A percentile compares a stretch with the other conserved stretches of the same genome.
phyloP scores from a whole-genome alignment of 2,329 filamentous ascomycete genomes.

The Drechslerella dactyloides region DNA sequence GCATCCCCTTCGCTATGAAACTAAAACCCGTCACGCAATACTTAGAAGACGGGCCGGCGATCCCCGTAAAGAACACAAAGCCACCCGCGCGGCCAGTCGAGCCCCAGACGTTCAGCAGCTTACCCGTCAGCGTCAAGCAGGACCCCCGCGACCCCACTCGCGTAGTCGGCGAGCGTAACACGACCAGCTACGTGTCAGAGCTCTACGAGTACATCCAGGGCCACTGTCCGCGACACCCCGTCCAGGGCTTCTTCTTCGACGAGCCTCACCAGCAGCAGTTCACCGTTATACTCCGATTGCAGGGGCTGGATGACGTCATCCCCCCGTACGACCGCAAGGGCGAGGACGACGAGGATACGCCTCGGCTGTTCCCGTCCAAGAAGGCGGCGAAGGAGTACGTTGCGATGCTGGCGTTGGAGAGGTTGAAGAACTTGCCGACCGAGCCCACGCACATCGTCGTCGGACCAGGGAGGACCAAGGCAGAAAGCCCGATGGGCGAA shows the following conservation, averaged over 20 bases:
- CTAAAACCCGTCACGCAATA: slow-evolving; percentile 27
- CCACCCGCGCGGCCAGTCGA: slow-evolving; percentile 29
- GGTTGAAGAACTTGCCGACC: slow-evolving; percentile 11
- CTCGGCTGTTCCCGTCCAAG: slow-evolving; percentile 46
- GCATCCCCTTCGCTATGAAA: slow-evolving; percentile 24
- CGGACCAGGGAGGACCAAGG: slow-evolving; percentile 29
- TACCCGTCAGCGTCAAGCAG: slow-evolving; percentile 25
- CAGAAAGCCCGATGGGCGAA: slow-evolving; percentile 47
- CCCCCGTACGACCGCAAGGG: slow-evolving; percentile 34
- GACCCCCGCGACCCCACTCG: slow-evolving; percentile 32
- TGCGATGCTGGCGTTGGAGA: slow-evolving; percentile 20
- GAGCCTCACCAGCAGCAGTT: slow-evolving; percentile 45
- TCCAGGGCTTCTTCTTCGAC: slow-evolving; percentile 24
- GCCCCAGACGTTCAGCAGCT: slow-evolving; percentile 30
- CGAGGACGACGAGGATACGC: slow-evolving; percentile 18
- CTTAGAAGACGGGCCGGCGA: slow-evolving; percentile 16
- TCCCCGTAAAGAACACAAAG: slow-evolving; percentile 37
- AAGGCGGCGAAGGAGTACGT: slow-evolving; percentile 45
- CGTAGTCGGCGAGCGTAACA: slow-evolving; percentile 36
- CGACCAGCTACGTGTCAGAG: slow-evolving; percentile 38
- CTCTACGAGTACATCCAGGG: slow-evolving; percentile 49
- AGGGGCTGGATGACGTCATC: slow-evolving; percentile 10
- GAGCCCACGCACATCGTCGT: slow-evolving; percentile 33
- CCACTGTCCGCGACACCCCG: slow-evolving; percentile 20
- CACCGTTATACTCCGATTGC: slow-evolving; percentile 24